Evolutionary conservation across 176 grass and related monocot genomes (phyloP).

Genomic region (Zizania latifolia): DNA sequence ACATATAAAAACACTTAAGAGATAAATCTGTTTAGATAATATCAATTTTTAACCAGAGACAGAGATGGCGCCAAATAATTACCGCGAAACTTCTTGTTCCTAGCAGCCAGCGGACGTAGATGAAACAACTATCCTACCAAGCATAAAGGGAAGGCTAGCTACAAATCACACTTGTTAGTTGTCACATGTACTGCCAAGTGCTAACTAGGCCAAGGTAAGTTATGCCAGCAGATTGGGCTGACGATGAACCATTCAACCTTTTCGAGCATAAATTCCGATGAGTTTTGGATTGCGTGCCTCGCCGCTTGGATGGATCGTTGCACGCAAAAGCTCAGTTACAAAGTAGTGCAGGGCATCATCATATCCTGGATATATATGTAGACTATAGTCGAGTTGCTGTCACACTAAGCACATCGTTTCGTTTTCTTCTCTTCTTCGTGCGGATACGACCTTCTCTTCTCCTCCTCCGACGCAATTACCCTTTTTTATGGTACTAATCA

Average conservation of each 20-base stretch:
- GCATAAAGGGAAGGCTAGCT: background rate
- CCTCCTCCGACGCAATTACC: background rate
- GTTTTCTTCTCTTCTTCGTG: background rate
- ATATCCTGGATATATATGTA: background rate
- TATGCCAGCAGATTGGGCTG: background rate
- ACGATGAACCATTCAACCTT: background rate
- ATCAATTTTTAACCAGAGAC: no score
- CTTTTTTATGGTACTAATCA: background rate
- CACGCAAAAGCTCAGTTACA: background rate
- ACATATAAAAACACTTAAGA: no score
- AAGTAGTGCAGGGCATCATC: background rate
- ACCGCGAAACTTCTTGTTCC: no score
- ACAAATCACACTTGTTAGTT: background rate
- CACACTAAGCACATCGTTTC: background rate
- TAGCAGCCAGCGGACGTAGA: no score
- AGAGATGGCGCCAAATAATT: no score
- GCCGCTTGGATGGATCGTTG: background rate
- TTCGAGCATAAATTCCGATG: background rate
- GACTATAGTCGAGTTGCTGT: no score
- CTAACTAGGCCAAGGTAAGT: background rate
- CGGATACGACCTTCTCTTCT: background rate
- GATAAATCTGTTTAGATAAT: no score
- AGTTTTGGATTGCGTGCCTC: slow-evolving; percentile 8
- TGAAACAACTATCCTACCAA: background rate
- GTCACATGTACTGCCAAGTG: background rate